Percentiles rank a stretch among this genome's conserved stretches.
Conservation (phyloP, 192 early-diverging fungal genomes). For the Gonapodya prolifera region DNA sequence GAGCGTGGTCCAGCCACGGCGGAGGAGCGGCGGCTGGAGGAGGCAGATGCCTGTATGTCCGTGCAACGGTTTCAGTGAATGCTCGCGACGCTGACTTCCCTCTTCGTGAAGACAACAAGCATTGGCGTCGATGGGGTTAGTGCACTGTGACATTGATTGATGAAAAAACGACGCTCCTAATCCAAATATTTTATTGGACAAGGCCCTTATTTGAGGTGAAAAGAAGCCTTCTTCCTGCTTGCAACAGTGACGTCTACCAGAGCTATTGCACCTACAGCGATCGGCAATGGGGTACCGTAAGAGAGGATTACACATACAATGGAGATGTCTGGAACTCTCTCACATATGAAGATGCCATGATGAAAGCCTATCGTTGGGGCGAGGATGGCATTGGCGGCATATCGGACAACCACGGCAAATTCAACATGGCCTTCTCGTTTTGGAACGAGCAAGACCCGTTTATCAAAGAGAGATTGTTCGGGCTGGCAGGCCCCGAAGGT, state of each 20-base stretch:
- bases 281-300: conserved; percentile 20
- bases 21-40: not conserved
- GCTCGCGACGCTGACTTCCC: too few species aligned
- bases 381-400: conserved; percentile 20
- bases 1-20: not conserved
- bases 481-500: conserved; percentile 16
- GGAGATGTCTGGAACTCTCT: conserved; percentile 18
- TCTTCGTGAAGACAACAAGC: conserved; percentile 10
- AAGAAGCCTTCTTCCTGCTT: too few species aligned
- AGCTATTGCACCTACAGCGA: conserved; percentile 15
- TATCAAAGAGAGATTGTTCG: conserved; percentile 21
- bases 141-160: too few species aligned
- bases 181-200: not conserved
- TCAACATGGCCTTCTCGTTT: conserved; percentile 16
- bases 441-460: conserved; percentile 21
- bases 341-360: not conserved
- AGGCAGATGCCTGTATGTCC: not conserved
- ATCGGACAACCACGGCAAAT: conserved; percentile 17
- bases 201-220: not conserved
- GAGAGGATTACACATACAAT: conserved; percentile 19
- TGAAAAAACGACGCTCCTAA: too few species aligned
- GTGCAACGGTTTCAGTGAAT: not conserved
- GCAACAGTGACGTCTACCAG: too few species aligned
- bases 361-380: not conserved
- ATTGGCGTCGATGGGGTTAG: conserved; percentile 17